Evolutionary conservation across 1,284 basidiomycete species (phyloP).

Genomic region (Porogramme epimiltina): DNA sequence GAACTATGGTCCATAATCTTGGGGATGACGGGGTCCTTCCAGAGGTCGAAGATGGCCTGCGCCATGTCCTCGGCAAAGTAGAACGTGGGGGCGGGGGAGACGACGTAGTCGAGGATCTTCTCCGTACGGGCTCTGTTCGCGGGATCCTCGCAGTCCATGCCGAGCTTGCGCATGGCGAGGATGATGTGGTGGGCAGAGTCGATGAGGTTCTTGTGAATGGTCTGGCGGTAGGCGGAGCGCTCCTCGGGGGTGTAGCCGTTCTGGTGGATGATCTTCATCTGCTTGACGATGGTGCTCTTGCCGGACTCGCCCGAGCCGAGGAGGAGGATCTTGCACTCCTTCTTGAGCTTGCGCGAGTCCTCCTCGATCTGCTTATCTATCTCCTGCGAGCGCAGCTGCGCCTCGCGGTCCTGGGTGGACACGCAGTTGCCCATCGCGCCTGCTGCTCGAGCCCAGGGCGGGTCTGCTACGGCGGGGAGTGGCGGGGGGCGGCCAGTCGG

Average conservation of each 20-base stretch:
- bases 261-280: slow-evolving; percentile 99
- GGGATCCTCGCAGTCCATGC: slow-evolving; percentile 79
- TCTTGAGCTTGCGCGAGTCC: slow-evolving; percentile 75
- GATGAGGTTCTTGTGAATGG: slow-evolving; percentile 85
- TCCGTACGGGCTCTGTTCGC: slow-evolving; percentile 70
- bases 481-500: slow-evolving; percentile 1
- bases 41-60: slow-evolving; percentile 79
- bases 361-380: slow-evolving; percentile 78
- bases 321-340: slow-evolving; percentile 94
- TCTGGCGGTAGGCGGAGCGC: slow-evolving; percentile 76
- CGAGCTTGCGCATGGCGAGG: slow-evolving; percentile 88
- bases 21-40: slow-evolving; percentile 90
- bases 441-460: slow-evolving; percentile 10
- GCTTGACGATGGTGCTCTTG: slow-evolving; percentile 96
- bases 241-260: slow-evolving; percentile 88
- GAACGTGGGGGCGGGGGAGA: slow-evolving; percentile 39
- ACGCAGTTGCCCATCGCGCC: slow-evolving; percentile 66
- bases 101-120: slow-evolving; percentile 59
- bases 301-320: slow-evolving; percentile 88
- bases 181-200: slow-evolving; percentile 92
- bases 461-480: neutral
- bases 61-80: slow-evolving; percentile 69
- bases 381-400: slow-evolving; percentile 67
- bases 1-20: slow-evolving; percentile 84
- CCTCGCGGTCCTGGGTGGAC: slow-evolving; percentile 58